Conservation (phyloP, 2,329 filamentous ascomycete genomes). For the Trichoderma pleuroti region DNA sequence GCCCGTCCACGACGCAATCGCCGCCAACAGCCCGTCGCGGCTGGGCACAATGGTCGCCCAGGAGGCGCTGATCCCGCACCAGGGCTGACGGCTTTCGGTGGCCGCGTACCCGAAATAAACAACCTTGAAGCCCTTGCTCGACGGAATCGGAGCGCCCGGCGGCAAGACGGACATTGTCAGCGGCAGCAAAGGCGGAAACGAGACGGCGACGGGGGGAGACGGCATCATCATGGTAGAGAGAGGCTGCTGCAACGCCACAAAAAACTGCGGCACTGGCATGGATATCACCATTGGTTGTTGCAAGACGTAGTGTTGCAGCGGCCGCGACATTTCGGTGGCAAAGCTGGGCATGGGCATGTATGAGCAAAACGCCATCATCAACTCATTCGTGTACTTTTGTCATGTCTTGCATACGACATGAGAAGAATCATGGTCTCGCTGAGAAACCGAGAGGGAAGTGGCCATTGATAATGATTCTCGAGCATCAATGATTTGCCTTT, state of each 20-base stretch:
- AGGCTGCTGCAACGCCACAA: neutral
- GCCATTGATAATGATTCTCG: neutral
- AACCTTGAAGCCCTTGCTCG: neutral
- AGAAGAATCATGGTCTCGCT: neutral
- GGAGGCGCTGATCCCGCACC: neutral
- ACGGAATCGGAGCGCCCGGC: neutral
- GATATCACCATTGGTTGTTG: neutral
- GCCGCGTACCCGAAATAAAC: neutral
- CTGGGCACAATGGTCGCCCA: neutral
- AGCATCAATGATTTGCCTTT: neutral
- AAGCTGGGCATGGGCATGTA: constrained; percentile 26
- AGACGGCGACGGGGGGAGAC: neutral
- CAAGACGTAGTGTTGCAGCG: neutral
- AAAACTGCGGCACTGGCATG: neutral
- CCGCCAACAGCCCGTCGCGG: neutral
- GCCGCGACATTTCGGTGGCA: neutral
- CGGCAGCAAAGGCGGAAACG: neutral
- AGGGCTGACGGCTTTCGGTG: neutral
- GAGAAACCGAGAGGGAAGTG: neutral
- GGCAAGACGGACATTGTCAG: neutral
- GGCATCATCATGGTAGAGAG: neutral
- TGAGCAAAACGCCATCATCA: constrained; percentile 27
- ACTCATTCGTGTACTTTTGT: no score
- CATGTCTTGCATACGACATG: neutral
- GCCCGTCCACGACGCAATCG: neutral